phyloP scores from a whole-genome alignment of 108 stramenopile species.

The Seminavis robusta region DNA sequence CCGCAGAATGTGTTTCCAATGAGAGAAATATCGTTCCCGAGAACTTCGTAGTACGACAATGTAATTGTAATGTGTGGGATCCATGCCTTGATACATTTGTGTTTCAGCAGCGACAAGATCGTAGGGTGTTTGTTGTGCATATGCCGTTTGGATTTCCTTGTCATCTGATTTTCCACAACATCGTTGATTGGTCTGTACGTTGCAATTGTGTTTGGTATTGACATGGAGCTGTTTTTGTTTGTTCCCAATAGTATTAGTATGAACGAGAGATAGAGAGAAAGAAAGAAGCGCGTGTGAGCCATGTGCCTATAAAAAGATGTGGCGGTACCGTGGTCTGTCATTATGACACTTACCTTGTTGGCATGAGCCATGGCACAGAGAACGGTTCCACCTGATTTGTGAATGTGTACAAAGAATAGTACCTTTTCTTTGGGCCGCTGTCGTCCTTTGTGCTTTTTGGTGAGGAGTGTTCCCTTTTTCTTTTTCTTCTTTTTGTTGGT shows the following conservation, averaged over 20 bases:
- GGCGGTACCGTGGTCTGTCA: too few relatives aligned
- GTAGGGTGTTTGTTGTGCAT: conserved; percentile 15
- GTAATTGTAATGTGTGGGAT: conserved; percentile 17
- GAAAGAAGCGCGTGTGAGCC: too few relatives aligned
- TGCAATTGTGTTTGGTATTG: conserved; percentile 19
- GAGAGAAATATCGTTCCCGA: conserved; percentile 25
- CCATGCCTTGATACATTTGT: conserved; percentile 25
- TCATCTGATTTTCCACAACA: conserved; percentile 23
- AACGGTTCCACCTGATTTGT: conserved; percentile 24
- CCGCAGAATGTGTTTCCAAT: conserved; percentile 27
- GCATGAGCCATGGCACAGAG: conserved; percentile 5
- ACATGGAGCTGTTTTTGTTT: not conserved
- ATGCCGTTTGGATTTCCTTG: not conserved
- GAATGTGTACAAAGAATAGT: conserved; percentile 33
- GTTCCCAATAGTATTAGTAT: too few relatives aligned
- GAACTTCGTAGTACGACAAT: conserved; percentile 25
- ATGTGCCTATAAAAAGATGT: too few relatives aligned
- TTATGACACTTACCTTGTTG: too few relatives aligned
- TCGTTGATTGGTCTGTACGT: conserved; percentile 22
- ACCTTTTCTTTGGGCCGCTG: conserved; percentile 9
- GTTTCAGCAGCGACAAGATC: conserved; percentile 35
- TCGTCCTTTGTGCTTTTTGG: too few relatives aligned
- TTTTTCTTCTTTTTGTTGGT: too few relatives aligned
- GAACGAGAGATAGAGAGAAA: too few relatives aligned
- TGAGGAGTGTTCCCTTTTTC: too few relatives aligned